These are phyloP conservation scores for Jackrogersella multiformis DNA, from an alignment of 495 filamentous ascomycete species.

Conservation along the genomic window DNA sequence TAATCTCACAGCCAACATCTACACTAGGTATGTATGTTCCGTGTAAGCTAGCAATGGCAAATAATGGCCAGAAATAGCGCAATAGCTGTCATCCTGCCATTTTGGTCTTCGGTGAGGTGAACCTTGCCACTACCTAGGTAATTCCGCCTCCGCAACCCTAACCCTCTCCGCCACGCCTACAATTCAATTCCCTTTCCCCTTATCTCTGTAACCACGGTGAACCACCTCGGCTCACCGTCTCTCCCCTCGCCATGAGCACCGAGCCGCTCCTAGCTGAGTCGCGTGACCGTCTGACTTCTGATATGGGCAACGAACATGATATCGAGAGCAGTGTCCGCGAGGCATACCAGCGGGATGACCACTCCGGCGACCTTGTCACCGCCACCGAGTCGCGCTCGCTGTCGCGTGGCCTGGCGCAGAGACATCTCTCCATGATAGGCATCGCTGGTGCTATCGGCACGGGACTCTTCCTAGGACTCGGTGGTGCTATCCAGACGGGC, in stretches of 20 bases:
- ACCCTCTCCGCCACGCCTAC: background rate
- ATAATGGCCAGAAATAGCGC: slow-evolving; percentile 30
- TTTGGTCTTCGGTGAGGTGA: slow-evolving; percentile 17
- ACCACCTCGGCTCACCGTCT: slow-evolving; percentile 1
- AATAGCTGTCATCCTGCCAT: slow-evolving; percentile 13
- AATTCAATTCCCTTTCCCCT: slow-evolving; percentile 2
- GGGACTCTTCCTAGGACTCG: slow-evolving; percentile 61
- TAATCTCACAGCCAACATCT: background rate
- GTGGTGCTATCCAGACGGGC: slow-evolving; percentile 57
- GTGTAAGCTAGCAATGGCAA: too few relatives aligned
- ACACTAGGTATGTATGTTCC: too few relatives aligned
- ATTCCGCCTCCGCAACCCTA: background rate
- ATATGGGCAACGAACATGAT: slow-evolving; percentile 23
- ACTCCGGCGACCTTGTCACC: slow-evolving; percentile 42
- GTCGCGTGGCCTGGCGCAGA: slow-evolving; percentile 53
- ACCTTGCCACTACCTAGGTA: background rate
- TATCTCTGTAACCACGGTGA: background rate
- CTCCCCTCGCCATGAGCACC: slow-evolving; percentile 25
- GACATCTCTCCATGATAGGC: slow-evolving; percentile 61
- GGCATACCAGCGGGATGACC: slow-evolving; percentile 5
- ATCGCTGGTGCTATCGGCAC: slow-evolving; percentile 63
- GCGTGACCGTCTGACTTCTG: slow-evolving; percentile 6
- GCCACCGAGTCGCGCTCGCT: slow-evolving; percentile 50
- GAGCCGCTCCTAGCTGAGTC: slow-evolving; percentile 35
- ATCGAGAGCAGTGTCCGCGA: slow-evolving; percentile 10